Evolutionary conservation across 805 yeast species (phyloP).

Genomic region (Saccharomyces paradoxus): DNA sequence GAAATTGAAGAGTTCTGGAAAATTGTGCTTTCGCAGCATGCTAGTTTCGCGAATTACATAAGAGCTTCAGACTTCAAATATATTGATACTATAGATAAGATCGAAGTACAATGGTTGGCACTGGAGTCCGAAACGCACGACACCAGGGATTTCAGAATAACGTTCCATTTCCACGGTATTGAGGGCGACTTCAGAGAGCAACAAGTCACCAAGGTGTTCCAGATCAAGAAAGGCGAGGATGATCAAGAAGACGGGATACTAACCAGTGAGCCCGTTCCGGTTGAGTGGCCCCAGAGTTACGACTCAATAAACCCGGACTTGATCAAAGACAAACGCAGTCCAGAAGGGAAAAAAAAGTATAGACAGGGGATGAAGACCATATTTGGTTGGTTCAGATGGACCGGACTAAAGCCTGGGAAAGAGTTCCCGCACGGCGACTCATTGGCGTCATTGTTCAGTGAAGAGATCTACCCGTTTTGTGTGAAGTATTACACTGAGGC

Average conservation of each 20-base stretch:
- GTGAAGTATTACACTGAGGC: constrained; percentile 75
- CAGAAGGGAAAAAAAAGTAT: constrained; percentile 51
- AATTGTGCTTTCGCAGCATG: constrained; percentile 71
- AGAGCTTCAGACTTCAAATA: constrained; percentile 69
- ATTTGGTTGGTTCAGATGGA: constrained; percentile 83
- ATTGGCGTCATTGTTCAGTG: constrained; percentile 60
- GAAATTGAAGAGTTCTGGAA: constrained; percentile 80
- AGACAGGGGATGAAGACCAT: constrained; percentile 72
- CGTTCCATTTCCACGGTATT: constrained; percentile 46
- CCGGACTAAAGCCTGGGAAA: constrained; percentile 68
- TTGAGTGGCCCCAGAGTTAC: constrained; percentile 66
- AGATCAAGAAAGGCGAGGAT: constrained; percentile 31
- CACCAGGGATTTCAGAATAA: constrained; percentile 51
- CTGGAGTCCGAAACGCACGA: constrained; percentile 24
- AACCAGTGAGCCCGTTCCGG: constrained; percentile 43
- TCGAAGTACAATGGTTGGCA: constrained; percentile 48
- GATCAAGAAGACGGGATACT: constrained; percentile 50
- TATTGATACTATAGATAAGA: constrained; percentile 56
- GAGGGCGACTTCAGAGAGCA: constrained; percentile 48
- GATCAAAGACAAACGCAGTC: constrained; percentile 39
- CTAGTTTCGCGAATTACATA: constrained; percentile 76
- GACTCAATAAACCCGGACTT: constrained; percentile 46
- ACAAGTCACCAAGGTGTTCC: constrained; percentile 52
- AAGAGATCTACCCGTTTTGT: constrained; percentile 80
- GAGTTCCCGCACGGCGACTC: constrained; percentile 76